Percentiles rank a stretch among this genome's conserved stretches.
These are phyloP conservation scores for Tricholoma sp. DNA, from an alignment of 768 basidiomycete species.

Conservation along the genomic window DNA sequence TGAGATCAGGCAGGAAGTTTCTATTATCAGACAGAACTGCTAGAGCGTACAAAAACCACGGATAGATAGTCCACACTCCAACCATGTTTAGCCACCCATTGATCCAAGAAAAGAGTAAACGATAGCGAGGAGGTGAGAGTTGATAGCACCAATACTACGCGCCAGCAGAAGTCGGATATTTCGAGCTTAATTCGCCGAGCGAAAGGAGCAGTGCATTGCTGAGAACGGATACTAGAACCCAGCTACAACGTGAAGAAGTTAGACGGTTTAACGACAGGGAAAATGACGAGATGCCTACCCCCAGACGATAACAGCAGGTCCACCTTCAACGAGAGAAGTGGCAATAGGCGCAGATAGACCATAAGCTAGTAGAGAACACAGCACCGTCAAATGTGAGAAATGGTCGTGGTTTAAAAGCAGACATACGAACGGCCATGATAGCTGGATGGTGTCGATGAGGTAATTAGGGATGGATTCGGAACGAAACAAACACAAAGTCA, in stretches of 20 bases:
- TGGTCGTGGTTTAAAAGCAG: background rate
- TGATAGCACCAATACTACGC: conserved; percentile 66
- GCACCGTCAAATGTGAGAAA: background rate
- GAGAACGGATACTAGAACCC: conserved; percentile 45
- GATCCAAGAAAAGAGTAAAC: conserved; percentile 55
- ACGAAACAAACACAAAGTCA: conserved; percentile 37
- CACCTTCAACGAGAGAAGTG: conserved; percentile 49
- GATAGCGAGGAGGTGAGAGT: conserved; percentile 46
- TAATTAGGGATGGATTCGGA: conserved; percentile 4
- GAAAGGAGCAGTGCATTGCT: conserved; percentile 47
- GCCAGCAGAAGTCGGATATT: conserved; percentile 57
- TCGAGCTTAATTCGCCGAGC: conserved; percentile 53
- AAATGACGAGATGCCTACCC: conserved; percentile 33
- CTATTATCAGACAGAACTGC: too few species aligned
- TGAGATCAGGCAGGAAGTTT: background rate
- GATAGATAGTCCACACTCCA: conserved; percentile 66
- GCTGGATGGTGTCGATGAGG: conserved; percentile 27
- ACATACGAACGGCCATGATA: conserved; percentile 60
- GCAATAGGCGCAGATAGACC: conserved; percentile 53
- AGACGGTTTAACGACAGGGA: background rate
- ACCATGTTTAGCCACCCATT: conserved; percentile 67
- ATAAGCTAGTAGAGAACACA: conserved; percentile 33
- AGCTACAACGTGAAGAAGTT: conserved; percentile 25
- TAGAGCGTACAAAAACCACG: conserved; percentile 48
- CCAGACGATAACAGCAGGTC: conserved; percentile 55